Conservation (phyloP, 768 basidiomycete genomes). For the Lactarius sanguifluus region DNA sequence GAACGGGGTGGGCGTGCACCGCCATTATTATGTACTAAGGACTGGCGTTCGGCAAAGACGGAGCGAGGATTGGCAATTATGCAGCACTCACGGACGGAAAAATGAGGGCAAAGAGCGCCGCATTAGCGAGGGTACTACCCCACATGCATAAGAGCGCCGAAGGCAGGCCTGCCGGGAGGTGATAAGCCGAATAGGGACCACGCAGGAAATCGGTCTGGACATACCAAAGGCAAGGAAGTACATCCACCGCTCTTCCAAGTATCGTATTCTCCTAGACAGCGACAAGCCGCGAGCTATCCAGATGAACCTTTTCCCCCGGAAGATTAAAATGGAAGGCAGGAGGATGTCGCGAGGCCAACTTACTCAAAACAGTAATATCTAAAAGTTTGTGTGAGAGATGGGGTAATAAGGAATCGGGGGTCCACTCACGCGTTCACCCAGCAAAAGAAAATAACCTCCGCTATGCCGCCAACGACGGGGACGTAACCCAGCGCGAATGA, state of each 20-base stretch:
- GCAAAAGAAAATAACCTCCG: slow-evolving; percentile 73
- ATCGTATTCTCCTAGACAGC: slow-evolving; percentile 62
- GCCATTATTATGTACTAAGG: slow-evolving; percentile 81
- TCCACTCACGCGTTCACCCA: slow-evolving; percentile 82
- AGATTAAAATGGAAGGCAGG: slow-evolving; percentile 10
- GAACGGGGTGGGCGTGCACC: slow-evolving; percentile 71
- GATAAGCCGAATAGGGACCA: slow-evolving; percentile 6
- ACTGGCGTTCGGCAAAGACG: slow-evolving; percentile 7
- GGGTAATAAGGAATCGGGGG: not conserved
- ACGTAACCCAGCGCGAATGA: slow-evolving; percentile 63
- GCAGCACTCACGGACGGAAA: slow-evolving; percentile 65
- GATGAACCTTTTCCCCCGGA: slow-evolving; percentile 56
- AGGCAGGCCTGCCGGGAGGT: slow-evolving; percentile 54
- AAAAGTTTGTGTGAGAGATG: slow-evolving; percentile 16
- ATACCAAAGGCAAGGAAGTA: slow-evolving; percentile 84
- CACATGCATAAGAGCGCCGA: slow-evolving; percentile 69
- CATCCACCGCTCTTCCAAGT: slow-evolving; percentile 86
- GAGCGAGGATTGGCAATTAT: not conserved
- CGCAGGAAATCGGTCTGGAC: slow-evolving; percentile 27
- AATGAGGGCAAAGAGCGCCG: slow-evolving; percentile 77
- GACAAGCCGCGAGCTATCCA: slow-evolving; percentile 77
- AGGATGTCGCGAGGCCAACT: slow-evolving; percentile 29
- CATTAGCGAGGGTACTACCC: slow-evolving; percentile 74
- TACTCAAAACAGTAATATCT: slow-evolving; percentile 94
- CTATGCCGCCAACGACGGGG: slow-evolving; percentile 60